Base-by-base conservation (phyloP, 257 asterid species). In the Solanum pinnatisectum region DNA sequence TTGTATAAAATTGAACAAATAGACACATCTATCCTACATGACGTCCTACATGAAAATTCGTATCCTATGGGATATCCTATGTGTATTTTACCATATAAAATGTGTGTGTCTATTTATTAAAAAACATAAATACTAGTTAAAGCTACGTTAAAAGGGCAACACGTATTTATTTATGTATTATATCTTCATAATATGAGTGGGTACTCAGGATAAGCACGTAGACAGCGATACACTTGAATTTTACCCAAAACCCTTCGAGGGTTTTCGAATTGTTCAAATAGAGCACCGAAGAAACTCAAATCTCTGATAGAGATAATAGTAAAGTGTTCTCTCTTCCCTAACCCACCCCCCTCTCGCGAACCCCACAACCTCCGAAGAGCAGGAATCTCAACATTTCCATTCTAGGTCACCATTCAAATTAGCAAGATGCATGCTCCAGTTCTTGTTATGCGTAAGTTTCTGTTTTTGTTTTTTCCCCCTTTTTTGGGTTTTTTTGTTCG, bases 401-500 rank as follows among this genome's bases (percentile, higher is more conserved):
- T 56, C 65, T 56, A 56, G 65, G 65, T 56, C 11, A 56, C 65
- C 65, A 56, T 88, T 88, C 23, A 49, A 65, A 88, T 83, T 78
- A 8, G 12, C 85, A 90, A 36, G 89, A 94, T 95, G 98, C 95
- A 94, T 8, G 91, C 98, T 13, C 96, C 94, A 32, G 97, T 94
- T 33, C 93, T 95, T 89, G 98, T 94, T 87, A 95, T 95, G 87
- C 94, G 98, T 94, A 90, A 92, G 94, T 84, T 78, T 27, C 39
- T 18, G 78, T 27, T 76, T 16, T 86, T 77, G 86, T 6, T 49
- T 15, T 0, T 2, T 2, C 60, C 74, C 32, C 25, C 10, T 60
- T 22, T 18, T 22, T 9, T 22, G 12, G 12, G 68, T 60, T 10
- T 6, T 23, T 74, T 79, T 77, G 25, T 78, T n/a, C 14, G 78